phyloP scores from a whole-genome alignment of 75 land plant species.

The Larix kaempferi region DNA sequence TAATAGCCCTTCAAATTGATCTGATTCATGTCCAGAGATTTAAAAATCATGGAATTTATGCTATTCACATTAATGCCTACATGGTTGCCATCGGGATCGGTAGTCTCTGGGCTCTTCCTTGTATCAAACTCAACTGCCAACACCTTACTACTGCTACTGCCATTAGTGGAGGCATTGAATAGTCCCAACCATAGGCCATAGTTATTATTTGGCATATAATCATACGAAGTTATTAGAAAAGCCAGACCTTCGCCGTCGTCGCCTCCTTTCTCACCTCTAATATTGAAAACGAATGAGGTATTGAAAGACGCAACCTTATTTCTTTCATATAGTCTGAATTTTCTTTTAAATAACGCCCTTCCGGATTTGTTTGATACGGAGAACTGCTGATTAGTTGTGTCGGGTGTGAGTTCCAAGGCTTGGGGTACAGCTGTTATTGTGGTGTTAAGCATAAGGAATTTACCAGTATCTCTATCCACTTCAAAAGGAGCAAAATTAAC shows the following conservation, averaged over 20 bases:
- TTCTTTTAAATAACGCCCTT: not conserved
- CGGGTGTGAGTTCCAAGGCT: too few species aligned
- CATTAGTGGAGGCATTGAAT: constrained; percentile 10
- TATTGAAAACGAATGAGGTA: constrained; percentile 32
- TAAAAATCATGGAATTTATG: constrained; percentile 13
- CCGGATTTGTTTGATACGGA: not conserved
- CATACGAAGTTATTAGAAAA: constrained; percentile 29
- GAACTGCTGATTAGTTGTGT: too few species aligned
- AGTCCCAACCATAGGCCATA: constrained; percentile 45
- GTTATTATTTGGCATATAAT: constrained; percentile 25
- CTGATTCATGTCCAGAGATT: too few species aligned
- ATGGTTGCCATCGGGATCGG: constrained; percentile 44
- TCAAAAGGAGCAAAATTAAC: too few species aligned
- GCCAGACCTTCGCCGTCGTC: constrained; percentile 57
- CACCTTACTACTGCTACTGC: not conserved
- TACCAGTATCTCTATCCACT: too few species aligned
- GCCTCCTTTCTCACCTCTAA: not conserved
- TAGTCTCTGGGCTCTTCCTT: constrained; percentile 16
- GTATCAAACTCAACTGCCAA: constrained; percentile 62
- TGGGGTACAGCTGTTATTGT: too few species aligned
- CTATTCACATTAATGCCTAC: constrained; percentile 44
- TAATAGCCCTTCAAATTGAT: too few species aligned
- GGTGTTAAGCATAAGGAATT: too few species aligned
- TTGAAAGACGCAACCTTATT: constrained; percentile 33
- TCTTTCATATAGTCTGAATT: not conserved